A percentile compares a stretch with the other conserved stretches of the same genome.
These are phyloP conservation scores for Gentiana macrophylla DNA, from an alignment of 257 asterid species.

Conservation along the genomic window DNA sequence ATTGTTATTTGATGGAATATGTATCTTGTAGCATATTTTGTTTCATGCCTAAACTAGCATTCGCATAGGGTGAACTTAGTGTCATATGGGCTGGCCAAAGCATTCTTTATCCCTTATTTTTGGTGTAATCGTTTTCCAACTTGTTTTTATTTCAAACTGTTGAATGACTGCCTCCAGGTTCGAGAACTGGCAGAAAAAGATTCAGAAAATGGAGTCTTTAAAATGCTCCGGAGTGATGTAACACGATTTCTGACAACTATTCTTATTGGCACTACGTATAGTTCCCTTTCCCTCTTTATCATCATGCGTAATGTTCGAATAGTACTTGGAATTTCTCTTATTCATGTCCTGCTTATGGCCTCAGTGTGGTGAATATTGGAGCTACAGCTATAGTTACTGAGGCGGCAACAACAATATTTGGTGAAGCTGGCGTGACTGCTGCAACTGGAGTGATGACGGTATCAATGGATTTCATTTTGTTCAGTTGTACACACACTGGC, in stretches of 20 bases:
- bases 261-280: constrained; percentile 98
- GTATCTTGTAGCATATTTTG: too few relatives aligned
- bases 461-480: constrained; percentile 15
- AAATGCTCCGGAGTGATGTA: constrained; percentile 88
- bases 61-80: too few relatives aligned
- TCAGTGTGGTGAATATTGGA: constrained; percentile 94
- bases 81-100: too few relatives aligned
- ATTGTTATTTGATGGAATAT: too few relatives aligned
- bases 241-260: constrained; percentile 94
- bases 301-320: constrained; percentile 18
- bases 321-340: constrained; percentile 31
- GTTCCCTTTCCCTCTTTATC: constrained; percentile 17
- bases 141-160: not conserved
- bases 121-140: not conserved
- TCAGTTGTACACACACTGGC: not conserved
- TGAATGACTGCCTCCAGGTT: constrained; percentile 41
- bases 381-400: constrained; percentile 96
- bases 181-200: constrained; percentile 96
- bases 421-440: constrained; percentile 96
- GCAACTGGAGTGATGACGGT: constrained; percentile 99
- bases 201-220: constrained; percentile 84
- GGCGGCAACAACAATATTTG: constrained; percentile 91
- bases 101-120: not conserved
- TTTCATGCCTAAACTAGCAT: too few relatives aligned
- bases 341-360: constrained; percentile 35